Evolutionary conservation across 495 filamentous ascomycete genomes (phyloP).

Genomic region (Penicillium robsamsonii): DNA sequence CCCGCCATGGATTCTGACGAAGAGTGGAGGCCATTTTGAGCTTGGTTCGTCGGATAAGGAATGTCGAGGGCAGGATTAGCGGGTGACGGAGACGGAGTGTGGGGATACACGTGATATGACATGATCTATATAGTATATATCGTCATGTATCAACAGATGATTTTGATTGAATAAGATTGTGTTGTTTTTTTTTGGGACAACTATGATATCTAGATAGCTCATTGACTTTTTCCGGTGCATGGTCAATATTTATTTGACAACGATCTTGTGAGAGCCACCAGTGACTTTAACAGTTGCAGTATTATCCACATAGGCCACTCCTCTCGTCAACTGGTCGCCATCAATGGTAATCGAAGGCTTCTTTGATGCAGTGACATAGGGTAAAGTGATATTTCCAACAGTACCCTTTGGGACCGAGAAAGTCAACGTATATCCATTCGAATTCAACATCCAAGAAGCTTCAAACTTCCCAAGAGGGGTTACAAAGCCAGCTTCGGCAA

Average conservation of each 20-base stretch:
- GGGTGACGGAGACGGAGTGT: conserved; percentile 19
- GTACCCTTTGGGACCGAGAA: conserved; percentile 48
- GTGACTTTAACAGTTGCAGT: conserved; percentile 26
- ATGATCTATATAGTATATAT: conserved; percentile 14
- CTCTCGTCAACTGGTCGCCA: conserved; percentile 24
- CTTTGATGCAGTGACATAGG: conserved; percentile 21
- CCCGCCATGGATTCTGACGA: conserved; percentile 31
- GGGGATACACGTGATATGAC: conserved; percentile 29
- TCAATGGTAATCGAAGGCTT: conserved; percentile 31
- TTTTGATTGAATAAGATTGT: background rate
- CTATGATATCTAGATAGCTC: no score
- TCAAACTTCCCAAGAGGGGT: conserved; percentile 53
- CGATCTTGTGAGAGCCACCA: conserved; percentile 31
- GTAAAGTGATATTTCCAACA: conserved; percentile 42
- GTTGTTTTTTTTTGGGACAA: no score
- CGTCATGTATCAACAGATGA: background rate
- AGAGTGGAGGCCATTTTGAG: conserved; percentile 28
- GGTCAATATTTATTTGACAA: conserved; percentile 15
- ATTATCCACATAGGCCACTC: conserved; percentile 19
- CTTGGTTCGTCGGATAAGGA: conserved; percentile 10
- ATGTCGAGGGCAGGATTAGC: conserved; percentile 9
- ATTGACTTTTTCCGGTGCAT: background rate
- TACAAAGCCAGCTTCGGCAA: conserved; percentile 55
- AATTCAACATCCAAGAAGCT: conserved; percentile 33
- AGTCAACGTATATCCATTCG: conserved; percentile 33